A percentile compares a stretch with the other conserved stretches of the same genome.
These are phyloP conservation scores for Favolaschia claudopus DNA, from an alignment of 768 basidiomycete species.

Conservation along the genomic window DNA sequence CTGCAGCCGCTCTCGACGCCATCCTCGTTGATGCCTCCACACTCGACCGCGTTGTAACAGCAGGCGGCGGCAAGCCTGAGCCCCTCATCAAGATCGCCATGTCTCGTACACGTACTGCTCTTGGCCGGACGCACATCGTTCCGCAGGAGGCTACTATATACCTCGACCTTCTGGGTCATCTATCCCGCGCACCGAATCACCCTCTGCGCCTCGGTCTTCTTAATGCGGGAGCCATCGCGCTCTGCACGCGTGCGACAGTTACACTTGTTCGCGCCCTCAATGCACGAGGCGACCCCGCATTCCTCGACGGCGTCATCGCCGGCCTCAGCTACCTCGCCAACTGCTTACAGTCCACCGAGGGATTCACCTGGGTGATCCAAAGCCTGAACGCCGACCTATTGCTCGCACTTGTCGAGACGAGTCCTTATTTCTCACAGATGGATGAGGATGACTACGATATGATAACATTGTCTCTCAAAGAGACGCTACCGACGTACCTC, in stretches of 20 bases:
- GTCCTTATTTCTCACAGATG: constrained; percentile 34
- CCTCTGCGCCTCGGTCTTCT: constrained; percentile 42
- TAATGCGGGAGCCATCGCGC: constrained; percentile 36
- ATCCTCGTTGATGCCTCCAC: constrained; percentile 31
- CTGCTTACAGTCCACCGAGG: constrained; percentile 45
- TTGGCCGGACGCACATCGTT: constrained; percentile 28
- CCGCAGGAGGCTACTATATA: constrained; percentile 31
- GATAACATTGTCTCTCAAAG: constrained; percentile 34
- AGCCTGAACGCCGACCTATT: constrained; percentile 42
- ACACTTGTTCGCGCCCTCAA: constrained; percentile 33
- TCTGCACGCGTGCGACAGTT: constrained; percentile 40
- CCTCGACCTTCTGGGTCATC: constrained; percentile 40
- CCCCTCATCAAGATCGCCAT: constrained; percentile 38
- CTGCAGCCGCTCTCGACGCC: constrained; percentile 40
- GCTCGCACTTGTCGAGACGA: constrained; percentile 36
- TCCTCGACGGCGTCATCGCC: constrained; percentile 36
- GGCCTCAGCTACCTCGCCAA: constrained; percentile 42
- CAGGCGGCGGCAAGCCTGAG: constrained; percentile 35
- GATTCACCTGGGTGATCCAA: constrained; percentile 45
- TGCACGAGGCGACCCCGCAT: constrained; percentile 20
- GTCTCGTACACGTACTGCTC: constrained; percentile 33
- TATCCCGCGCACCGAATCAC: constrained; percentile 37
- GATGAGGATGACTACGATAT: constrained; percentile 40
- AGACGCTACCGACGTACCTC: constrained; percentile 43
- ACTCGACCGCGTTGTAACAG: constrained; percentile 38